These are phyloP conservation scores for Suillus ampliporus DNA, from an alignment of 768 basidiomycete species.

Conservation along the genomic window DNA sequence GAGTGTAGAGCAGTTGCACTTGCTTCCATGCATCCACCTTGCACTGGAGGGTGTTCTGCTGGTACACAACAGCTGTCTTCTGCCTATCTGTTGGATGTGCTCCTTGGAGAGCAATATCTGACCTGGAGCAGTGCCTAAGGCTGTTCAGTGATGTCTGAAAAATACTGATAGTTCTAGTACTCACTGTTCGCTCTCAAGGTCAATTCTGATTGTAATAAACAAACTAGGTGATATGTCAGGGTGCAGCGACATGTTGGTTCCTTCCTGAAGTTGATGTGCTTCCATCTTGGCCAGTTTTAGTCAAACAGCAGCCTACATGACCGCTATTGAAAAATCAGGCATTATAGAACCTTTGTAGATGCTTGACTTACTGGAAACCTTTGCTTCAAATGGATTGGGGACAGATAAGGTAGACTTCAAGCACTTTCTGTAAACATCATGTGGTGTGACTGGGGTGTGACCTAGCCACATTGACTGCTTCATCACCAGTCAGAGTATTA, in stretches of 20 bases:
- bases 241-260: background rate
- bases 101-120: conserved; percentile 14
- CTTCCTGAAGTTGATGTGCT: background rate
- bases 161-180: background rate
- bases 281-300: background rate
- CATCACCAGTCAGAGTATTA: background rate
- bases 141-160: background rate
- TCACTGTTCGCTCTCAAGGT: background rate
- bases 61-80: conserved; percentile 29
- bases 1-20: conserved; percentile 21
- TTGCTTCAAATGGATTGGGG: background rate
- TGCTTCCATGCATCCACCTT: conserved; percentile 35
- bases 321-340: background rate
- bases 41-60: conserved; percentile 22
- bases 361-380: too few relatives aligned
- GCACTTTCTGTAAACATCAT: conserved; percentile 4
- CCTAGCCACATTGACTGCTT: background rate
- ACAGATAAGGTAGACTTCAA: conserved; percentile 1
- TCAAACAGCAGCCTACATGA: background rate
- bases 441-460: conserved; percentile 10
- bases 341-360: background rate
- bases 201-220: background rate
- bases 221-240: background rate
- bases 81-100: conserved; percentile 33
- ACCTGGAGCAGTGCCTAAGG: background rate